Percentiles rank a stretch among this genome's conserved stretches.
These are phyloP conservation scores for Gynostemma pentaphyllum DNA, from an alignment of 306 rosid genomes.

Conservation along the genomic window DNA sequence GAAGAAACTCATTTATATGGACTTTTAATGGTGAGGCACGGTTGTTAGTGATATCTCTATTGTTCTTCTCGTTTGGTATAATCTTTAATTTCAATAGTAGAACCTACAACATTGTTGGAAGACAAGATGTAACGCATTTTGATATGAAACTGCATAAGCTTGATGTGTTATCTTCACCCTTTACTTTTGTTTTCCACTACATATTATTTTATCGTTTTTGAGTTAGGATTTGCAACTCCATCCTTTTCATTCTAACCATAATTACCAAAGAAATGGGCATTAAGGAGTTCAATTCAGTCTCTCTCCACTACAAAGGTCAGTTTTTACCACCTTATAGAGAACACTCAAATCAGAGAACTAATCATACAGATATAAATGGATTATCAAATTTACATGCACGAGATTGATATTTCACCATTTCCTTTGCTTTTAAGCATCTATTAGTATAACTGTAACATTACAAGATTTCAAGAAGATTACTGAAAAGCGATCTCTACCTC, in stretches of 20 bases:
- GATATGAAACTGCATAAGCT: too few relatives aligned
- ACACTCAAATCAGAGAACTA: not conserved
- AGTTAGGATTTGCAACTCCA: too few relatives aligned
- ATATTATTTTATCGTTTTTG: too few relatives aligned
- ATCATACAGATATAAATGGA: not conserved
- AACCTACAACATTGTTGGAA: too few relatives aligned
- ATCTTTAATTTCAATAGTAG: too few relatives aligned
- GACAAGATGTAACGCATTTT: too few relatives aligned
- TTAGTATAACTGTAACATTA: not conserved
- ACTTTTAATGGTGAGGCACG: too few relatives aligned
- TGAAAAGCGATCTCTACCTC: not conserved
- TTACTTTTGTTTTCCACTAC: too few relatives aligned
- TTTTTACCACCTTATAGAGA: not conserved
- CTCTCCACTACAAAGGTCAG: not conserved
- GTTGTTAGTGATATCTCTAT: too few relatives aligned
- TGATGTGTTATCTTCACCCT: too few relatives aligned
- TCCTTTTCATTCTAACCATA: not conserved
- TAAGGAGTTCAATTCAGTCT: not conserved
- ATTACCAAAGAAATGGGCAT: not conserved
- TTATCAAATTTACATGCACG: not conserved
- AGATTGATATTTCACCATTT: slow-evolving; percentile 4
- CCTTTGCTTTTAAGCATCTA: slow-evolving; percentile 1
- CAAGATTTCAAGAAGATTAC: not conserved
- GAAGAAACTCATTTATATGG: too few relatives aligned
- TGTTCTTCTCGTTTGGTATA: too few relatives aligned